Base-by-base conservation (phyloP, 2,329 filamentous ascomycete genomes). In the Arthrobotrys sphaeroides region DNA sequence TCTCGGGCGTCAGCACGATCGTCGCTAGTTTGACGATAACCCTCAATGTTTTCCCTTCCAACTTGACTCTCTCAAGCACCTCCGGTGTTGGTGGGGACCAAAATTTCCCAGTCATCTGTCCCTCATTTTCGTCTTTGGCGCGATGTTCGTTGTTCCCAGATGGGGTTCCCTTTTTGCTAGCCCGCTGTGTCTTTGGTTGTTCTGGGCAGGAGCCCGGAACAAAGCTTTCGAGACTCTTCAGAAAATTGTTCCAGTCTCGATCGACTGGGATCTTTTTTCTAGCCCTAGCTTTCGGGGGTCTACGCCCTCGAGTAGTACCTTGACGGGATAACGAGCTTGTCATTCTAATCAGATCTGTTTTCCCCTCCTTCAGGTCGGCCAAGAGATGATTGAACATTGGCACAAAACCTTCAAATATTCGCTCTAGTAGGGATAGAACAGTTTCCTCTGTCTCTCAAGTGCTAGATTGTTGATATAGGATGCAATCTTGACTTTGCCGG, bases 11-110 rank as follows among this genome's bases (percentile, higher is more conserved):
- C 0, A 90, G 83, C 47, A 89, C 84, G 55, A 90, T 86, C 45
- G 84, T 86, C 1, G 87, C 85, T 77, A 91, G 83, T 78, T 90
- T 90, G 40, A 90, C 85, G 55, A 91, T 88, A 33, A 91, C 81
- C 78, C 91, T 89, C 3, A 90, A 79, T 1, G 86, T 85, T 3
- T 81, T 80, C 0, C 83, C 78, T 5, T 65, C 61, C 10, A 72
- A 24, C 31, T 72, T 72, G 10, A 47, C 22, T 3, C 57, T 42
- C 1, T 64, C 36, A n/a, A n/a, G n/a, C n/a, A n/a, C n/a, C n/a
- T n/a, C n/a, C n/a, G 5, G 33, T 45, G 24, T 64, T 53, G 5
- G 33, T 33, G 6, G 67, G 67, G 2, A 45, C 33, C 0, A 6
- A 9, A 47, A 45, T 57, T 0, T 49, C 18, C 42, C 24, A 18